Evolutionary conservation across 257 asterid genomes (phyloP).

Genomic region (Petunia axillaris): DNA sequence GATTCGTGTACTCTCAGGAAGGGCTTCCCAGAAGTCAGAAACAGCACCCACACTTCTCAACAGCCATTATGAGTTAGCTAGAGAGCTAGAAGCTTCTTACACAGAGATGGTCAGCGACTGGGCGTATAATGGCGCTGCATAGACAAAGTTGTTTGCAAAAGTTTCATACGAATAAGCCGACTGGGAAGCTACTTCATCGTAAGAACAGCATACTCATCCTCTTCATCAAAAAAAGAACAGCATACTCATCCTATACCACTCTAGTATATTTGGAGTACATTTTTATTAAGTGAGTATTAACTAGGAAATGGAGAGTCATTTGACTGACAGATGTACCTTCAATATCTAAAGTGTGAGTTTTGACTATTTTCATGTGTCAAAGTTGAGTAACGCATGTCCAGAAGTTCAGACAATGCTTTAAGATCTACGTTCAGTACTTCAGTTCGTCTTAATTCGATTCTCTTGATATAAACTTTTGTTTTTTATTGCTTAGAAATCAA

Average conservation of each 20-base stretch:
- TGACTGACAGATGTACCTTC: neutral
- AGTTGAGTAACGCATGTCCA: no score
- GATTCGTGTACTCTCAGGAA: neutral
- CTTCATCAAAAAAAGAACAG: no score
- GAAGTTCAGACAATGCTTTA: no score
- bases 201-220: neutral
- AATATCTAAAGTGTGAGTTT: no score
- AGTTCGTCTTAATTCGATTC: no score
- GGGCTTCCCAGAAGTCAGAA: neutral
- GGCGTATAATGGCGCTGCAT: neutral
- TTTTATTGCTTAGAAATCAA: no score
- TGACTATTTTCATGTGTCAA: no score
- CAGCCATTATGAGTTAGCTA: neutral
- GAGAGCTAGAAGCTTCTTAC: slow-evolving; percentile 17
- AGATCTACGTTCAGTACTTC: no score
- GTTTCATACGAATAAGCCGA: neutral
- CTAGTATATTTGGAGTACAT: neutral
- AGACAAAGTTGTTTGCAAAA: neutral
- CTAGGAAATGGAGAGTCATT: no score
- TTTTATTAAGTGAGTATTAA: no score
- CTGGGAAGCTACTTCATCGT: neutral
- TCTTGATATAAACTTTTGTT: no score
- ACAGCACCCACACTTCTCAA: slow-evolving; percentile 1
- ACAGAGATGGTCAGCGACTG: neutral
- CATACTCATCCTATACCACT: neutral